Conservation (phyloP, 228 moss, liverwort and hornwort species). For the Sphagnum fallax region DNA sequence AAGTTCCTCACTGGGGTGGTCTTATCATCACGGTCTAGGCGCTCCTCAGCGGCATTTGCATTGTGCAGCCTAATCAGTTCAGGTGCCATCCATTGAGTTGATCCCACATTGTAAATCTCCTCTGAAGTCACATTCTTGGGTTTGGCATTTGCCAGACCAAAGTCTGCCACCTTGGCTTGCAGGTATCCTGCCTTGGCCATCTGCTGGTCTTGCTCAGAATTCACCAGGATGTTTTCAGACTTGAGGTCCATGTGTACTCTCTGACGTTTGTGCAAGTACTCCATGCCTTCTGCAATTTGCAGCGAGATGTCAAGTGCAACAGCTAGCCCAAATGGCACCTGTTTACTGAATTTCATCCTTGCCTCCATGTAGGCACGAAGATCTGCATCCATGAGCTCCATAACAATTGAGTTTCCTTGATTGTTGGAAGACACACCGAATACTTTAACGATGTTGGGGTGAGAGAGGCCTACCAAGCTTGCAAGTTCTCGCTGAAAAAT, state of each 20-base stretch:
- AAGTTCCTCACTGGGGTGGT: not conserved
- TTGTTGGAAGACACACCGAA: not conserved
- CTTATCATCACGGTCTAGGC: not conserved
- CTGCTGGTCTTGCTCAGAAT: not conserved
- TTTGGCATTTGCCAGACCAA: slow-evolving; percentile 7
- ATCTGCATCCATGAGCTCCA: not conserved
- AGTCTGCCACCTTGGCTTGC: slow-evolving; percentile 4
- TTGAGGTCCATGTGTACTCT: slow-evolving; percentile 3
- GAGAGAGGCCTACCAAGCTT: not conserved
- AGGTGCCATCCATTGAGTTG: slow-evolving; percentile 5
- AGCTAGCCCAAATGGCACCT: not conserved
- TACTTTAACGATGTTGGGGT: not conserved
- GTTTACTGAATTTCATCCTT: not conserved
- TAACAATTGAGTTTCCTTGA: not conserved
- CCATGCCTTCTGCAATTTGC: slow-evolving; percentile 8
- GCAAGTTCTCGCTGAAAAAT: not conserved
- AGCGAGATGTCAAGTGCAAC: slow-evolving; percentile 6
- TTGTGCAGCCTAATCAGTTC: not conserved
- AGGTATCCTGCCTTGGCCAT: not conserved
- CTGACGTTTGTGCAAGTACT: slow-evolving; percentile 6
- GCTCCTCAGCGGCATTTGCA: not conserved
- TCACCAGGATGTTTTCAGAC: not conserved
- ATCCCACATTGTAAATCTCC: not conserved
- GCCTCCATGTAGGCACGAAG: not conserved
- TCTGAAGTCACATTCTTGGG: not conserved